These are phyloP conservation scores for Coemansia sp. DNA, from an alignment of 192 early-diverging fungal species.

Conservation along the genomic window DNA sequence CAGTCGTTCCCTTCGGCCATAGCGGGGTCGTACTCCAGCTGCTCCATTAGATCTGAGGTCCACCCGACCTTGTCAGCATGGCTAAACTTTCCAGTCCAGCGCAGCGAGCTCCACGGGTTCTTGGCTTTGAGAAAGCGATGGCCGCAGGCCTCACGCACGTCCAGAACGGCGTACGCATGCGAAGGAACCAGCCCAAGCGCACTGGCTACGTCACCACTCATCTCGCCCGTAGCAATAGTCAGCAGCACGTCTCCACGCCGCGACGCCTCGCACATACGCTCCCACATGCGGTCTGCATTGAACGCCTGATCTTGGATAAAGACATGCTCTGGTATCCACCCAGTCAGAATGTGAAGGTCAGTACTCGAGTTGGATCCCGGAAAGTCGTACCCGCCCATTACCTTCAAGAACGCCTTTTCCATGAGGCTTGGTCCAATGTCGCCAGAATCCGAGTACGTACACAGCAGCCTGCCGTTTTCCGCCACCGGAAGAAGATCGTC, in stretches of 20 bases:
- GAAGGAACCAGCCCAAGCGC: conserved; percentile 78
- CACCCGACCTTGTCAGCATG: conserved; percentile 66
- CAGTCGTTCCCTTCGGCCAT: conserved; percentile 71
- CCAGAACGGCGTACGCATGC: conserved; percentile 89
- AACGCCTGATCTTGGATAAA: conserved; percentile 76
- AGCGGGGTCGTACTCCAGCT: conserved; percentile 73
- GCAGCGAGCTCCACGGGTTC: conserved; percentile 90
- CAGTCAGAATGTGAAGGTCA: conserved; percentile 86
- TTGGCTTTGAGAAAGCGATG: conserved; percentile 80
- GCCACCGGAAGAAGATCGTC: conserved; percentile 88
- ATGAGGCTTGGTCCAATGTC: conserved; percentile 68
- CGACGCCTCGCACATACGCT: conserved; percentile 67
- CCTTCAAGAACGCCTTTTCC: conserved; percentile 96
- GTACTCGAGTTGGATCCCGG: conserved; percentile 94
- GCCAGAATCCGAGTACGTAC: conserved; percentile 75
- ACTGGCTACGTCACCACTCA: conserved; percentile 66
- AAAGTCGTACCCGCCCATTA: conserved; percentile 96
- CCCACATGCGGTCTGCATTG: conserved; percentile 72
- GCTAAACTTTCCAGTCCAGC: conserved; percentile 83
- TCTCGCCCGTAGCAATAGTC: conserved; percentile 84
- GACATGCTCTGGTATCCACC: conserved; percentile 93
- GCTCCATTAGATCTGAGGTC: conserved; percentile 69
- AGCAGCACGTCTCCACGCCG: conserved; percentile 74
- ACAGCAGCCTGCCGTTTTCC: conserved; percentile 74
- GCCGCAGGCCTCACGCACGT: conserved; percentile 64